Evolutionary conservation across 345 rosid species (phyloP), one percentile per base, ranked within the genome.

Genomic region (Aethionema arabicum): DNA sequence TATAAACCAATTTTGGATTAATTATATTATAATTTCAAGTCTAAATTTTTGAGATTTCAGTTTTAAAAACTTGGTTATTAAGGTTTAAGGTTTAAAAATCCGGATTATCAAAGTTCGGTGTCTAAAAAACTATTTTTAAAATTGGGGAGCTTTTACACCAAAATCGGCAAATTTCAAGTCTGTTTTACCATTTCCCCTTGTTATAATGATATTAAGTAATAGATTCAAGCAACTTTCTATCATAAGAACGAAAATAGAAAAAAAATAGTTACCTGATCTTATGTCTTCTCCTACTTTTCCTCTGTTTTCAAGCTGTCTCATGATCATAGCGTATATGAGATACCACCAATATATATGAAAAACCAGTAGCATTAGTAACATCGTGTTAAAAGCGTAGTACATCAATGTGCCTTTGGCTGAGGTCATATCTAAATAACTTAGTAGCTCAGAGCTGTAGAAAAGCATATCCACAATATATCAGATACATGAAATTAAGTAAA

Each of bases 311-410:
- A 90, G 83, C 61, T 87, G 95, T 79, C 81, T 83, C 69, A 35
- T 76, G 52, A 90, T 87, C 99, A 90, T 93, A 32, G 89, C 73
- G 64, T 75, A 87, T 49, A 95, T 95, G 62, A 95, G 92, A 76
- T 73, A 56, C 99, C 97, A 95, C 99, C 99, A 95, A 75, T 95
- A 95, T 49, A 90, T 70, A 74, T 95, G 99, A 85, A 90, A 95
- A 30, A 85, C 87, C 52, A 95, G 82, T 58, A 95, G 76, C 80
- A 57, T 87, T 78, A 95, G 75, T 70, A 95, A 65, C 97, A 90
- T 66, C 16, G 96, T 87, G 75, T 95, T 95, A 82, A 84, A 86
- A 39, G 78, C 71, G 66, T 93, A 93, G 81, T 87, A 93, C 67
- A 83, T 9, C 29, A 63, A 42, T 7, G 37, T 76, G 66, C 53